Conservation (phyloP, 108 stramenopile genomes). For the Discostella pseudostelligera region DNA sequence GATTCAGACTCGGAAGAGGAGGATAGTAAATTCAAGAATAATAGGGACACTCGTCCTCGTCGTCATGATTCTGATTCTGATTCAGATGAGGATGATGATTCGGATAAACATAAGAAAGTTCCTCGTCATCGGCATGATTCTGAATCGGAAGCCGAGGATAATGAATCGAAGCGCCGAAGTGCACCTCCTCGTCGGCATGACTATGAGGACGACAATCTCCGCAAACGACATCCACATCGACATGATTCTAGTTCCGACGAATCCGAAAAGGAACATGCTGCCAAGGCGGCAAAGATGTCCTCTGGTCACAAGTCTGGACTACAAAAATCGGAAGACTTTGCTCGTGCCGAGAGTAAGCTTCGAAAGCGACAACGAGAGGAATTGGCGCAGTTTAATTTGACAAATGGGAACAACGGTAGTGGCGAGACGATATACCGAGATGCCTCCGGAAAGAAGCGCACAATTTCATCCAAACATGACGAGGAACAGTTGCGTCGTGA, state of each 20-base stretch:
- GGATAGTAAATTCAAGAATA: background rate
- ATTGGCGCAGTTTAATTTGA: constrained; percentile 42
- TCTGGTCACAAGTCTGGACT: constrained; percentile 86
- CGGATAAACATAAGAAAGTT: background rate
- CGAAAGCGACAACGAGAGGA: constrained; percentile 36
- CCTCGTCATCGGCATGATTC: constrained; percentile 15
- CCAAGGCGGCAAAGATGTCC: constrained; percentile 49
- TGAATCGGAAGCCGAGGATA: background rate
- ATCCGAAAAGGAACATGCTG: background rate
- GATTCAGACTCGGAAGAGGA: constrained; percentile 13
- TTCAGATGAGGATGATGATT: constrained; percentile 2
- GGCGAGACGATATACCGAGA: constrained; percentile 88
- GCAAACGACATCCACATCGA: constrained; percentile 2
- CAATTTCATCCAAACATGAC: constrained; percentile 29
- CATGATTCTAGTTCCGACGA: constrained; percentile 22
- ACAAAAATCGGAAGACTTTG: constrained; percentile 72
- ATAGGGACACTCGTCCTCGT: background rate
- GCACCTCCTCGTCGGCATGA: no score
- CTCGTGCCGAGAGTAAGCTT: constrained; percentile 56
- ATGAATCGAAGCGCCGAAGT: no score
- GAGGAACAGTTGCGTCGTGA: constrained; percentile 14
- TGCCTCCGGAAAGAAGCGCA: constrained; percentile 53
- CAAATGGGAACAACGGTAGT: constrained; percentile 53
- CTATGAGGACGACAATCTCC: background rate
- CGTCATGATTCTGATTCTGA: constrained; percentile 18